Evolutionary conservation across 768 basidiomycete species (phyloP), one percentile per base, ranked within the genome.

Genomic region (Leccinum variicolor): DNA sequence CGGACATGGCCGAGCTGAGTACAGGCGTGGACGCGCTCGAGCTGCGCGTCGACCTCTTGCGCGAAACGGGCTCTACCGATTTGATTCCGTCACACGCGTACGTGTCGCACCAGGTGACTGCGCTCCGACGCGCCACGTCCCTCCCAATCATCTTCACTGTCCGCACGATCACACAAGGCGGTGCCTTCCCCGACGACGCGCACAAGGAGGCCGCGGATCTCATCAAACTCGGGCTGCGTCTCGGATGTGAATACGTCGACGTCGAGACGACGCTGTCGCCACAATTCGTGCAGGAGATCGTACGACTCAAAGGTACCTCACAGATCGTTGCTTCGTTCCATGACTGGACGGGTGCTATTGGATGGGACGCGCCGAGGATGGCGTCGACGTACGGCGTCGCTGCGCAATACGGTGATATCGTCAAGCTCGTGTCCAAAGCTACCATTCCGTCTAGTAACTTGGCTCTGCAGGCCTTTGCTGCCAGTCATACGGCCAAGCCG

Each of bases 131-230:
- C 36, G 79, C 77, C 14, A 90, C 92, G 1, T 77, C 81, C 1
- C 79, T 99, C 6, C 97, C 97, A 2, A 84, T 98, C 64, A 86
- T 98, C 57, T 98, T 87, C 76, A 97, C 97, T 0, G 89, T 96
- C 34, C 80, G 97, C 26, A 94, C 93, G 4, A 78, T 83, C 14
- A 82, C 87, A 0, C 95, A 99, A 71, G 97, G 96, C 21, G 96
- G 97, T 6, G 81, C 88, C 17, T 94, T 93, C 81, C 94, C 95
- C 0, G 89, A 96, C 70, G 77, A 79, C 34, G 85, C 85, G 0
- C 75, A 83, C 54, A 81, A 85, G 52, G 87, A 89, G 58, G 88
- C 86, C 10, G 82, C 89, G 54, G 83, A 86, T 34, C 81, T 98
- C 8, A 79, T 96, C 66, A 76, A 84, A 46, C 82, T 95, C 54